Evolutionary conservation across 2,329 filamentous ascomycete species (phyloP), one percentile per base, ranked within the genome.

Genomic region (Pezicula neosporulosa): DNA sequence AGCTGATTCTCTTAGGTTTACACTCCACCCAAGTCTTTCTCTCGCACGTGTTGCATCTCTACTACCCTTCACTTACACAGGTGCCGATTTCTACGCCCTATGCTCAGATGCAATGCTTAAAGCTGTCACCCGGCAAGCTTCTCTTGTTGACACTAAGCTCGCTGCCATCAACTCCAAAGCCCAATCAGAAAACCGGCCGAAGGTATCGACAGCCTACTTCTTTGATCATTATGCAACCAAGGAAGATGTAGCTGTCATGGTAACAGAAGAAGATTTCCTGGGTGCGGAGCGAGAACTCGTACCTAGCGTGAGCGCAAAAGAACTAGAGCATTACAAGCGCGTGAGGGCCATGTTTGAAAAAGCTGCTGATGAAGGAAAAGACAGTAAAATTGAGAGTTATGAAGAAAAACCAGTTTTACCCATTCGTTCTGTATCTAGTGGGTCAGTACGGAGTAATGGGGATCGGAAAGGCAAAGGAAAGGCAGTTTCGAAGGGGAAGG

Each of bases 71-170:
- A 97, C 93, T 3, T 99, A 97, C 72, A 99, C 94, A 0, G 94
- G 94, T 64, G 94, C 94, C 56, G 94, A 99, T 72, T 86, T 99
- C 66, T 99, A 99, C 70, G 94, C 94, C 1, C 80, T 99, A 18
- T 97, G 93, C 74, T 96, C 91, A 41, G 94, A 99, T 69, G 91
- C 94, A 47, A 99, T 99, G 94, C 86, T 99, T 60, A 97, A 99
- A 70, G 94, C 94, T 18, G 93, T 99, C 52, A 99, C 94, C 3
- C 85, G 94, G 5, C 90, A 95, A 66, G 91, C 94, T 2, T 81
- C 83, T 1, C 77, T 82, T 2, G 92, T 97, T 2, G 94, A 99
- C 67, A 77, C 82, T 47, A 94, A 94, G 69, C 88, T 99, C 59
- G 80, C 80, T 19, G 76, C 78, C 4, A 76, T 96, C 67, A 89